phyloP scores from a whole-genome alignment of 129 eudicot species.

The sunflower (Helianthus annuus) region HanXRQr2.0-SUNRISE NC_035447.2:6560661-6561160 shows the following conservation, averaged over 20 bases:
- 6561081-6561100: too few species aligned
- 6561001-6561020: not conserved
- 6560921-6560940: constrained; percentile 72
- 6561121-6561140: too few species aligned
- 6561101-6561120: too few species aligned
- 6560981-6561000: constrained; percentile 60
- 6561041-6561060: too few species aligned
- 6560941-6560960: constrained; percentile 73
- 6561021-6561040: too few species aligned
- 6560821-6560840: constrained; percentile 7
- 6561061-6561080: too few species aligned
- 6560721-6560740: constrained; percentile 55
- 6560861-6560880: not conserved
- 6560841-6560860: constrained; percentile 1
- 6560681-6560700: not conserved
- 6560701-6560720: constrained; percentile 73
- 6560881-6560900: constrained; percentile 53
- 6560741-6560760: constrained; percentile 84
- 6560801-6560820: constrained; percentile 13
- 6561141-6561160: too few species aligned
- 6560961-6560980: constrained; percentile 74
- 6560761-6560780: constrained; percentile 77
- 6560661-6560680: not conserved
- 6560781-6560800: constrained; percentile 84
- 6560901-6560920: constrained; percentile 84